These are phyloP conservation scores for Rosa persica DNA, from an alignment of 306 rosid genomes.

Conservation along the genomic window DNA sequence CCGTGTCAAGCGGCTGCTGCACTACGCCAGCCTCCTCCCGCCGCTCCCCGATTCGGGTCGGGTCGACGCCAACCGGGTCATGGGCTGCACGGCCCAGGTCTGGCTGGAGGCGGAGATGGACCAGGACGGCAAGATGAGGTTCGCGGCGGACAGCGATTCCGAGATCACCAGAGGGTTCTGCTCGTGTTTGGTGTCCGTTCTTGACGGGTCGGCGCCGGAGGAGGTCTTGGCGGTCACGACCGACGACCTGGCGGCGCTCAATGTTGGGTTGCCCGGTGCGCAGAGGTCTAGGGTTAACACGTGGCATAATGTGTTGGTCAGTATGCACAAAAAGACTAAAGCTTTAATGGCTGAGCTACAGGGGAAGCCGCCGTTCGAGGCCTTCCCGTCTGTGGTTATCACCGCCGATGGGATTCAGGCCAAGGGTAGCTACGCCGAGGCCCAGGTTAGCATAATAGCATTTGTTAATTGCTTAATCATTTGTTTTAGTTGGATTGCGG, in stretches of 20 bases:
- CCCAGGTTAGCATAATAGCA: constrained; percentile 56
- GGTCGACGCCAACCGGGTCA: constrained; percentile 73
- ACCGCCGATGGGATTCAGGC: constrained; percentile 66
- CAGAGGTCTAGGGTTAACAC: constrained; percentile 81
- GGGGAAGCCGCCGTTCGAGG: constrained; percentile 59
- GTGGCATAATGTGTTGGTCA: constrained; percentile 87
- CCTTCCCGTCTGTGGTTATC: constrained; percentile 73
- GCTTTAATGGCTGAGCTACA: constrained; percentile 63
- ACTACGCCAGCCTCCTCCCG: constrained; percentile 46
- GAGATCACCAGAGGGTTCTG: constrained; percentile 80
- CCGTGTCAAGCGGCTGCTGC: constrained; percentile 58
- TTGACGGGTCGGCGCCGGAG: constrained; percentile 68
- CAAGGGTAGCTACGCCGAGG: constrained; percentile 89
- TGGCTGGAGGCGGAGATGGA: constrained; percentile 70
- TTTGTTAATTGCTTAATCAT: neutral
- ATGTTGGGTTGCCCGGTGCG: constrained; percentile 55
- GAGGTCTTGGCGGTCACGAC: constrained; percentile 59
- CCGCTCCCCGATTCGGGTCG: constrained; percentile 42
- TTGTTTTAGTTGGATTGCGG: neutral
- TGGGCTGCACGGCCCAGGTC: constrained; percentile 96
- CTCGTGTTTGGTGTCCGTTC: constrained; percentile 67
- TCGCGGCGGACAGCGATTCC: constrained; percentile 85
- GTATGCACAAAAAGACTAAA: constrained; percentile 79
- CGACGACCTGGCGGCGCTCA: constrained; percentile 66
- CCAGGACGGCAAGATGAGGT: constrained; percentile 57